These are phyloP conservation scores for Dactylorhiza incarnata DNA, from an alignment of 106 monocot species.

Conservation along the genomic window DNA sequence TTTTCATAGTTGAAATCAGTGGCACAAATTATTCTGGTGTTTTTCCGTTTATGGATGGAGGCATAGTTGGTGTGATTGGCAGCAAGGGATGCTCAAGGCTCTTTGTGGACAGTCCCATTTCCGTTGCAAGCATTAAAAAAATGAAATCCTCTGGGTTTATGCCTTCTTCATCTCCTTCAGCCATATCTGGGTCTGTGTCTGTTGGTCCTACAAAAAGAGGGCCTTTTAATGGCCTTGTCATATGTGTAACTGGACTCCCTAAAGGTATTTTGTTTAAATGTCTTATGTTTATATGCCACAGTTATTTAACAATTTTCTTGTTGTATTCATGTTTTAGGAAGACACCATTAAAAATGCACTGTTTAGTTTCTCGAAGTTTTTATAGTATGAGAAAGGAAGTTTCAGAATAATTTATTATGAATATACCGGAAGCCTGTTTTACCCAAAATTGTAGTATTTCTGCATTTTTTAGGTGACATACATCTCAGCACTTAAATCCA, in stretches of 20 bases:
- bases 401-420: no score
- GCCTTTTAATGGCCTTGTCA: slow-evolving; percentile 68
- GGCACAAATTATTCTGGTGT: neutral
- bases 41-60: slow-evolving; percentile 21
- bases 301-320: neutral
- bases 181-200: slow-evolving; percentile 16
- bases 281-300: neutral
- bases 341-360: neutral
- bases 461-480: neutral
- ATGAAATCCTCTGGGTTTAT: slow-evolving; percentile 20
- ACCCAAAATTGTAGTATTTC: neutral
- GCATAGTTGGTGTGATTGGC: slow-evolving; percentile 57
- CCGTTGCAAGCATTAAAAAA: slow-evolving; percentile 18
- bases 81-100: slow-evolving; percentile 81
- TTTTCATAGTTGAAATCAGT: neutral
- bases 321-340: neutral
- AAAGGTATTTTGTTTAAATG: slow-evolving; percentile 51
- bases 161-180: slow-evolving; percentile 33
- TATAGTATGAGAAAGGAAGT: no score
- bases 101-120: slow-evolving; percentile 19
- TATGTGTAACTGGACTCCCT: slow-evolving; percentile 93
- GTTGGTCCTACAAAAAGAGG: slow-evolving; percentile 8
- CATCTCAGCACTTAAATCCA: neutral
- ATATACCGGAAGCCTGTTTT: no score
- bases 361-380: neutral